These are phyloP conservation scores for Allium sativum DNA, from an alignment of 106 monocot species.

Conservation along the genomic window DNA sequence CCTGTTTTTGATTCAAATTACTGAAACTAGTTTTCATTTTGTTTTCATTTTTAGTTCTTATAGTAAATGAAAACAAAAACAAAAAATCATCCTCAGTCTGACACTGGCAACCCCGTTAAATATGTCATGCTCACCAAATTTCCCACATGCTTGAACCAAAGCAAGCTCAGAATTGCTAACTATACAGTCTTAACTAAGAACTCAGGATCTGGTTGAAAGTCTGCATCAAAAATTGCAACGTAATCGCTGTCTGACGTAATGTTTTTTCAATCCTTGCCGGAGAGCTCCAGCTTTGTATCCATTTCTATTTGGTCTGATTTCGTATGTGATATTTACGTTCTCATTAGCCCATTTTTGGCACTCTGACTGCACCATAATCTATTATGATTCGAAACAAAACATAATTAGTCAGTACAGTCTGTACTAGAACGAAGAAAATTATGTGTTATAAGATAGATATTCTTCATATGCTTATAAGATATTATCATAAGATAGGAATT, in stretches of 20 bases:
- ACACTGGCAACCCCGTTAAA: not conserved
- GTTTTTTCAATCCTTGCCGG: constrained; percentile 45
- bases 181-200: constrained; percentile 36
- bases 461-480: too few species aligned
- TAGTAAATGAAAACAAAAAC: too few species aligned
- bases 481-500: too few species aligned
- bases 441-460: too few species aligned
- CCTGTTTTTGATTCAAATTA: too few species aligned
- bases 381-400: not conserved
- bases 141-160: constrained; percentile 61
- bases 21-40: too few species aligned
- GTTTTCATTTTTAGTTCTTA: too few species aligned
- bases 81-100: too few species aligned
- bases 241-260: constrained; percentile 43
- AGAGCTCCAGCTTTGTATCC: constrained; percentile 77
- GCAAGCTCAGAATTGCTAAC: constrained; percentile 38
- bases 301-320: constrained; percentile 38
- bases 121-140: constrained; percentile 26
- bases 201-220: constrained; percentile 64
- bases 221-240: constrained; percentile 60
- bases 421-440: too few species aligned
- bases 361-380: constrained; percentile 55
- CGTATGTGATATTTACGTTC: constrained; percentile 50
- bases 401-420: not conserved
- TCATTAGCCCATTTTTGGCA: constrained; percentile 43